Evolutionary conservation across 2,329 filamentous ascomycete species (phyloP), one percentile per base, ranked within the genome.

Genomic region (Colletotrichum nymphaeae): DNA sequence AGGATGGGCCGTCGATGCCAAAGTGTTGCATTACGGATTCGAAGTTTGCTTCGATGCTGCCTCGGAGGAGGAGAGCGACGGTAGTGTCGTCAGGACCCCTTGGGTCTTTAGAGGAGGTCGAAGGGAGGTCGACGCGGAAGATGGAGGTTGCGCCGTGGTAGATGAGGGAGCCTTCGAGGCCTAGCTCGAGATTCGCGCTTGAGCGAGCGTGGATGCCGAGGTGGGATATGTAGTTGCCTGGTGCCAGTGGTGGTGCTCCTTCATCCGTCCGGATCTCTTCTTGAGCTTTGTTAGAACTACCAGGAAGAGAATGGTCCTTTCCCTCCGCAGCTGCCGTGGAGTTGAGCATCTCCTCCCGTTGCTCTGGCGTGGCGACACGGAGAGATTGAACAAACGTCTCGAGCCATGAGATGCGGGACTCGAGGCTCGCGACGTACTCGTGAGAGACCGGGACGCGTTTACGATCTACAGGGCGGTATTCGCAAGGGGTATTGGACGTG

Each of bases 111-210:
- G 56, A 65, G 12, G 26, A 35, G 2, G 56, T n/a, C 4, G 30
- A 60, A 12, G 65, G 35, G 9, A 46, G 58, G 16, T 77, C 63
- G 16, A 67, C 71, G 6, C 74, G 75, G 49, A 78, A 80, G 9
- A 80, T 80, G 37, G 79, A 80, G 4, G 77, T 78, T 2, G 76
- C 73, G 4, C 77, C 77, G 12, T 78, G 73, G n/a, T 76, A 77
- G 1, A 73, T 53, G 1, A 76, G 73, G 5, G 75, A 74, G 0
- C 75, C 76, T 46, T 75, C 69, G 14, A 73, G 62, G 16, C 67
- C 69, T 3, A 72, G 53, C 22, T 67, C 72, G 1, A 67, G 63
- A 2, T 71, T 63, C 19, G 56, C 67, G 9, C 65, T 60, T 7
- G 26, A 52, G 4, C 63, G 46, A 19, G 64, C 24, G n/a, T 64